Percentiles rank a stretch among this genome's conserved stretches.
phyloP scores from a whole-genome alignment of 140 eudicot species.

The Ambrosia hybrid region DNA sequence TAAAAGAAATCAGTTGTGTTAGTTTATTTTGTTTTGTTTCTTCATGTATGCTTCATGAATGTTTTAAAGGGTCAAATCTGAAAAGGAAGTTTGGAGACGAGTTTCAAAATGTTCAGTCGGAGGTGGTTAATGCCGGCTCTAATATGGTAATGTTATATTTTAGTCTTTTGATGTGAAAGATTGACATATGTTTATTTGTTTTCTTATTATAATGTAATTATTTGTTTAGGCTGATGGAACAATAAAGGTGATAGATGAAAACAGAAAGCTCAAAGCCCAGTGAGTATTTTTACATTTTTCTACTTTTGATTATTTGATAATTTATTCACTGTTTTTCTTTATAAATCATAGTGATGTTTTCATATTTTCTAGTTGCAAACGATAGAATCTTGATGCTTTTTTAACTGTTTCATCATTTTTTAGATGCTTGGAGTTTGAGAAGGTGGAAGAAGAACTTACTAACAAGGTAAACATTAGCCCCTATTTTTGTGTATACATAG shows the following conservation, averaged over 20 bases:
- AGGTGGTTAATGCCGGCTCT: conserved; percentile 22
- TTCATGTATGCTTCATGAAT: conserved; percentile 9
- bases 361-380: no score
- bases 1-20: neutral
- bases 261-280: conserved; percentile 63
- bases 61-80: conserved; percentile 37
- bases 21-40: neutral
- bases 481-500: no score
- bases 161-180: neutral
- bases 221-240: conserved; percentile 48
- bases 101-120: conserved; percentile 10
- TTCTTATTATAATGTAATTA: conserved; percentile 1
- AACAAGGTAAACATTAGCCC: conserved; percentile 48
- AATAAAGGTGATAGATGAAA: conserved; percentile 49
- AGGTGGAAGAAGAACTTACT: conserved; percentile 55
- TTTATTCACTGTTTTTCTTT: neutral
- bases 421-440: conserved; percentile 72
- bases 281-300: conserved; percentile 35
- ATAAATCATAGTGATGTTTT: neutral
- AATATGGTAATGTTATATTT: conserved; percentile 27
- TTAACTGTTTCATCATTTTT: neutral
- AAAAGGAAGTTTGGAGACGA: conserved; percentile 48
- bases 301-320: neutral
- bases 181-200: neutral
- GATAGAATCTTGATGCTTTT: neutral